A percentile compares a stretch with the other conserved stretches of the same genome.
Conservation (phyloP, 202 grass and related monocot genomes). For the Zoysia matrella region DNA sequence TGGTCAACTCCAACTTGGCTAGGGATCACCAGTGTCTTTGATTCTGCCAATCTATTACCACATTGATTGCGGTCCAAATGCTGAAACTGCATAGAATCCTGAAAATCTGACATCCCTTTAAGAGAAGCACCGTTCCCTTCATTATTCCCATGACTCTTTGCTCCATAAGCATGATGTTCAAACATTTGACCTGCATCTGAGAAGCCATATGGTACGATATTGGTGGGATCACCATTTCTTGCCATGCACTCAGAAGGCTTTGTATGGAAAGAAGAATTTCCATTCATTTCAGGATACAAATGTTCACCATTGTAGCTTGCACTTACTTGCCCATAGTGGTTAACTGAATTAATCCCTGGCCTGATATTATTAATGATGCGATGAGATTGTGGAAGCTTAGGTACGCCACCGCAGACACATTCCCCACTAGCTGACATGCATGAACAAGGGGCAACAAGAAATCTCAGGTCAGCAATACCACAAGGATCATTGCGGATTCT, state of each 20-base stretch:
- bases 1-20: constrained; percentile 45
- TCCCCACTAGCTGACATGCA: constrained; percentile 35
- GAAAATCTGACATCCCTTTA: constrained; percentile 57
- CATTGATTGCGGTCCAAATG: constrained; percentile 49
- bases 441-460: constrained; percentile 52
- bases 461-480: constrained; percentile 51
- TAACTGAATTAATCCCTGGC: constrained; percentile 40
- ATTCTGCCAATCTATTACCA: constrained; percentile 47
- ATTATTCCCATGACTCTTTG: constrained; percentile 49
- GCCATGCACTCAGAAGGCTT: constrained; percentile 49
- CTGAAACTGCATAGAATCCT: constrained; percentile 57
- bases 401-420: constrained; percentile 46
- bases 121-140: constrained; percentile 57
- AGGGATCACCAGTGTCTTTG: constrained; percentile 43
- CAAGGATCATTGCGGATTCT: constrained; percentile 57
- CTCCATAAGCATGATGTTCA: constrained; percentile 48
- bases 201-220: constrained; percentile 47
- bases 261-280: constrained; percentile 45
- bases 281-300: constrained; percentile 55
- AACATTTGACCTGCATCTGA: constrained; percentile 55
- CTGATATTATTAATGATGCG: constrained; percentile 52
- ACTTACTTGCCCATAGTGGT: constrained; percentile 46
- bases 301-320: constrained; percentile 46
- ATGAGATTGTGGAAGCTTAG: constrained; percentile 43
- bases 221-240: constrained; percentile 34